phyloP scores from a whole-genome alignment of 805 yeast genomes.

The Lachancea waltii region DNA sequence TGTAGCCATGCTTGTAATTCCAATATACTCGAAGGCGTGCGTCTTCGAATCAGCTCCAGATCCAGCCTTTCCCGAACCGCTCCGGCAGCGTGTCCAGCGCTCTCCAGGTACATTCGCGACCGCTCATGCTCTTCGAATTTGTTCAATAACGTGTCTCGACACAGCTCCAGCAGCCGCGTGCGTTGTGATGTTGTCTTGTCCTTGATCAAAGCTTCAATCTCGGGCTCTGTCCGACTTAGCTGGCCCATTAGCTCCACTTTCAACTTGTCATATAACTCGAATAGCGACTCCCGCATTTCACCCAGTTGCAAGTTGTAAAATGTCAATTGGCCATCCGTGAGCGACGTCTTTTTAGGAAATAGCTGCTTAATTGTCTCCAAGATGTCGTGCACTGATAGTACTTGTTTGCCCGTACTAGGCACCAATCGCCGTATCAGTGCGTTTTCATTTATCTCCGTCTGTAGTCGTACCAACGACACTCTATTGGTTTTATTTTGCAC shows the following conservation, averaged over 20 bases:
- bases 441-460: conserved; percentile 31
- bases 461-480: conserved; percentile 28
- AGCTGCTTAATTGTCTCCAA: conserved; percentile 23
- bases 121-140: conserved; percentile 24
- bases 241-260: conserved; percentile 1
- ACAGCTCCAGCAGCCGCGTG: conserved; percentile 22
- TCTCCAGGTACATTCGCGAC: conserved; percentile 6
- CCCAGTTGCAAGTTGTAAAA: conserved; percentile 27
- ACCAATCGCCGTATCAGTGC: conserved; percentile 21
- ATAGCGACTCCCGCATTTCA: conserved; percentile 17
- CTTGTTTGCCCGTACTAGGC: conserved; percentile 17
- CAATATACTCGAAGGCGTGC: conserved; percentile 22
- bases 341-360: conserved; percentile 28
- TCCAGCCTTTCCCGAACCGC: conserved; percentile 8
- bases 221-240: conserved; percentile 10
- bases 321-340: conserved; percentile 30
- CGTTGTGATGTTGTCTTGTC: conserved; percentile 10
- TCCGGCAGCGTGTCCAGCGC: conserved; percentile 11
- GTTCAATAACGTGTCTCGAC: conserved; percentile 31
- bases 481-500: conserved; percentile 17
- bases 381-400: conserved; percentile 29
- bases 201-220: conserved; percentile 8
- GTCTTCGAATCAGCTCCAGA: conserved; percentile 8
- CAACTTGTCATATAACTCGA: conserved; percentile 13
- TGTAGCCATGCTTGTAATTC: conserved; percentile 30